A percentile compares a stretch with the other conserved stretches of the same genome.
Conservation (phyloP, 441 rosid species). For the Pelargonium cotyledonis region DNA sequence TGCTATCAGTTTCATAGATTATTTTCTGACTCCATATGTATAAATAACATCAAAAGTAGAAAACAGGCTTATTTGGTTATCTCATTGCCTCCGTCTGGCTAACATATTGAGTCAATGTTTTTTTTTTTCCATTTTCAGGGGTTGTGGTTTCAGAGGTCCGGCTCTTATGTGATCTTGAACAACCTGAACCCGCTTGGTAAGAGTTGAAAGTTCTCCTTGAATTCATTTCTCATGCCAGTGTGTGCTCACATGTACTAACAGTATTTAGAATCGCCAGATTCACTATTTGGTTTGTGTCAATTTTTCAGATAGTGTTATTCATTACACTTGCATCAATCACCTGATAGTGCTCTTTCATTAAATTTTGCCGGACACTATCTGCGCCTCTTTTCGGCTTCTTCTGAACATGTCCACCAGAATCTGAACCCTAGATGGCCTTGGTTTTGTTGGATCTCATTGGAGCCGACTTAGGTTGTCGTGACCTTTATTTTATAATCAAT, state of each 20-base stretch:
- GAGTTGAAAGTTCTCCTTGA: slow-evolving; percentile 3
- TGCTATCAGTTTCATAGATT: neutral
- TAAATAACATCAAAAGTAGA: slow-evolving; percentile 1
- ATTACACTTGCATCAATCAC: no score
- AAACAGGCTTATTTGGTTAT: neutral
- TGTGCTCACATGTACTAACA: neutral
- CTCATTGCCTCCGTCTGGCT: slow-evolving; percentile 10
- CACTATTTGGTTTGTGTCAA: neutral
- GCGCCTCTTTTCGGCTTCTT: no score
- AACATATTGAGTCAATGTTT: slow-evolving; percentile 7
- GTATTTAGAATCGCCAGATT: neutral
- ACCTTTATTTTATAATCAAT: no score
- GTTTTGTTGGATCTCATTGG: no score
- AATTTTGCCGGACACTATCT: no score
- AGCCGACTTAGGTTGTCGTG: no score
- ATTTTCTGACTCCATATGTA: neutral
- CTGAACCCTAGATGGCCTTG: no score
- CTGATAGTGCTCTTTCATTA: no score
- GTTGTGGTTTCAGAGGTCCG: slow-evolving; percentile 68
- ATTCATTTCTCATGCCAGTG: neutral
- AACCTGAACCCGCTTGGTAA: slow-evolving; percentile 83
- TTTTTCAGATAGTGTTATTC: no score
- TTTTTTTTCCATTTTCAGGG: slow-evolving; percentile 41
- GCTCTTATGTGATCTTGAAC: slow-evolving; percentile 86
- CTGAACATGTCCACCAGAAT: no score